phyloP scores from a whole-genome alignment of 495 filamentous ascomycete species.

The Hypoxylon perforatum region DNA sequence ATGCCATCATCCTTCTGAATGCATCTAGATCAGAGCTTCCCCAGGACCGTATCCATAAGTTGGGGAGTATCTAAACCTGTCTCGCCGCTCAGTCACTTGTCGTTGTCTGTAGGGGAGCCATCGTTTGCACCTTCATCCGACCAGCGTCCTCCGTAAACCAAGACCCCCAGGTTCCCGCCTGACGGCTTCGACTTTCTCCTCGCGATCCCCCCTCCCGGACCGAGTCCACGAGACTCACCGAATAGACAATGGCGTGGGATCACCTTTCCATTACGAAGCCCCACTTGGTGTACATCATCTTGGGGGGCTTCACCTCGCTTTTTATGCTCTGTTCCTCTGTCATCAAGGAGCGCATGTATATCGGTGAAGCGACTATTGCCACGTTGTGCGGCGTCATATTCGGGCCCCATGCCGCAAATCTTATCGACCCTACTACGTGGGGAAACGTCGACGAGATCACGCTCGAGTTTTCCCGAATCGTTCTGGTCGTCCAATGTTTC shows the following conservation, averaged over 20 bases:
- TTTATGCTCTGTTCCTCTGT: conserved; percentile 99
- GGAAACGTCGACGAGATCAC: conserved; percentile 95
- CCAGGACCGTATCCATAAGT: conserved; percentile 38
- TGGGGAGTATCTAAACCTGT: conserved; percentile 27
- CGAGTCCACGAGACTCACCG: conserved; percentile 28
- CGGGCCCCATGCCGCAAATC: conserved; percentile 90
- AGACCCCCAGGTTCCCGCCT: conserved; percentile 9
- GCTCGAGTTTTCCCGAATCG: conserved; percentile 95
- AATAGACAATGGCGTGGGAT: conserved; percentile 85
- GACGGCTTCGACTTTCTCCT: neutral
- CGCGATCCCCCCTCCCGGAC: conserved; percentile 3
- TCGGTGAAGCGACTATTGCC: conserved; percentile 97
- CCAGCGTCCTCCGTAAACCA: conserved; percentile 36
- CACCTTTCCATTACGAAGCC: conserved; percentile 92
- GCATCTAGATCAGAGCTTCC: conserved; percentile 41
- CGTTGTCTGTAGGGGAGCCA: conserved; percentile 23
- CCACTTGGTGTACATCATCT: conserved; percentile 97
- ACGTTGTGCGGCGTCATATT: conserved; percentile 98
- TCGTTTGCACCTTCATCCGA: conserved; percentile 28
- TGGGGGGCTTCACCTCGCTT: conserved; percentile 95
- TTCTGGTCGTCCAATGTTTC: conserved; percentile 99
- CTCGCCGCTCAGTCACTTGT: conserved; percentile 24
- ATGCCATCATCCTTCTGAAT: conserved; percentile 43
- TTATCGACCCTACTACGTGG: conserved; percentile 88
- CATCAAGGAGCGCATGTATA: conserved; percentile 98